Evolutionary conservation across 2,329 filamentous ascomycete genomes (phyloP).

Genomic region (Sarocladiaceae sp.): DNA sequence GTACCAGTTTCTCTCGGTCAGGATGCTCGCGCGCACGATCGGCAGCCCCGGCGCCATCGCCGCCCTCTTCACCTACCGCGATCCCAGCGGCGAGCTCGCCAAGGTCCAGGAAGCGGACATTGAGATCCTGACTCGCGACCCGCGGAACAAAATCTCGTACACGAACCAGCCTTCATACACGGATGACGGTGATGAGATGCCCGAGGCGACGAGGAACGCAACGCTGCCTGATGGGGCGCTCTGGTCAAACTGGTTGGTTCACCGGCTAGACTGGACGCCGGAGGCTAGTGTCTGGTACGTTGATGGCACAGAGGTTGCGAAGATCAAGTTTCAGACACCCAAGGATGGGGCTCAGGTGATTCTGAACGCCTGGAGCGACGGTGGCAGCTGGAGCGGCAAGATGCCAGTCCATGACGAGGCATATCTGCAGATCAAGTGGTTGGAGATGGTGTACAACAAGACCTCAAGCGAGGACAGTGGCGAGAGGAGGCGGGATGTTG

Average conservation of each 20-base stretch:
- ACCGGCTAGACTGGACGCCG: slow-evolving; percentile 55
- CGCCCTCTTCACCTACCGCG: slow-evolving; percentile 47
- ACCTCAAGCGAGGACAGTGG: slow-evolving; percentile 17
- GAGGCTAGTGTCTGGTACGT: slow-evolving; percentile 49
- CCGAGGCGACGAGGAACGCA: slow-evolving; percentile 40
- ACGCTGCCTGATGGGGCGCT: slow-evolving; percentile 34
- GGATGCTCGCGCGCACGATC: slow-evolving; percentile 44
- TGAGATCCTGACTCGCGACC: slow-evolving; percentile 44
- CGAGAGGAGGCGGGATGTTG: slow-evolving; percentile 6
- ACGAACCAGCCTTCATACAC: slow-evolving; percentile 54
- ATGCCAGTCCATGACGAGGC: slow-evolving; percentile 46
- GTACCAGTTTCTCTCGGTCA: slow-evolving; percentile 29
- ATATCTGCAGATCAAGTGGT: slow-evolving; percentile 55
- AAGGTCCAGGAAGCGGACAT: slow-evolving; percentile 46
- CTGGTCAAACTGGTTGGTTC: slow-evolving; percentile 52
- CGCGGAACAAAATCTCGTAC: slow-evolving; percentile 41
- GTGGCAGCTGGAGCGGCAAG: slow-evolving; percentile 52
- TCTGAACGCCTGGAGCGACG: slow-evolving; percentile 57
- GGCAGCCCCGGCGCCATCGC: slow-evolving; percentile 43
- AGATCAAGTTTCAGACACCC: slow-evolving; percentile 50
- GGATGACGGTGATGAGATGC: slow-evolving; percentile 35
- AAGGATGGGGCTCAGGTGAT: slow-evolving; percentile 44
- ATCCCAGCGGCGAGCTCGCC: slow-evolving; percentile 21
- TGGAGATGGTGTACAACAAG: slow-evolving; percentile 52
- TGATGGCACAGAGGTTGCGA: slow-evolving; percentile 42